Conservation (phyloP, 2,329 filamentous ascomycete genomes). For the Colletotrichum sp. region DNA sequence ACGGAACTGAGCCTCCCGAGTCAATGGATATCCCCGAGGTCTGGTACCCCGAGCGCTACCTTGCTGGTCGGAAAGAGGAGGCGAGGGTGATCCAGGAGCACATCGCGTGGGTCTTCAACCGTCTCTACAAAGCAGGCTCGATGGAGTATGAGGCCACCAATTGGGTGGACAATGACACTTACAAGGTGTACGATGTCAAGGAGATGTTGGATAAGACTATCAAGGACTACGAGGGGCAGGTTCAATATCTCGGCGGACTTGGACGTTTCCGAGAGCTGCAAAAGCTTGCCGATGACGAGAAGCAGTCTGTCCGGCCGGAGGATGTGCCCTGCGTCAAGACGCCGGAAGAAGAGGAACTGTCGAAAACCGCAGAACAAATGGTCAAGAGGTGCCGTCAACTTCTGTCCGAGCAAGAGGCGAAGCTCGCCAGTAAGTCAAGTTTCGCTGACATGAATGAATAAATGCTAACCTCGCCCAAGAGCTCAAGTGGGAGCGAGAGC, state of each 20-base stretch:
- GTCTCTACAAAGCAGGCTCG: constrained; percentile 21
- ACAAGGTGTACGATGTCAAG: constrained; percentile 30
- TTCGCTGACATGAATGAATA: too few relatives aligned
- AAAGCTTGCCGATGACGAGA: constrained; percentile 40
- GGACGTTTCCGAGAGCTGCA: constrained; percentile 41
- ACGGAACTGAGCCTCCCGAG: constrained; percentile 43
- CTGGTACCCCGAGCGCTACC: constrained; percentile 61
- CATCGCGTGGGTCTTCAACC: constrained; percentile 25
- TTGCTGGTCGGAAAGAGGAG: constrained; percentile 47
- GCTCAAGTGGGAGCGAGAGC: constrained; percentile 33
- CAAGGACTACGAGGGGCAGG: constrained; percentile 21
- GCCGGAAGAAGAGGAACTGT: constrained; percentile 33
- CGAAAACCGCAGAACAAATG: constrained; percentile 35
- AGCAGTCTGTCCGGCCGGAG: constrained; percentile 42
- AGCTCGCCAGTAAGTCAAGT: constrained; percentile 37
- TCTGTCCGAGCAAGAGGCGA: constrained; percentile 37
- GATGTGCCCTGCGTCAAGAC: constrained; percentile 40
- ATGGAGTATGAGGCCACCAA: constrained; percentile 25
- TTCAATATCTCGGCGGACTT: constrained; percentile 38
- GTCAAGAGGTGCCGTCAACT: constrained; percentile 35
- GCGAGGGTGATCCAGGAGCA: constrained; percentile 48
- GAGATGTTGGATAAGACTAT: constrained; percentile 33
- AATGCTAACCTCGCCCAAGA: constrained; percentile 30
- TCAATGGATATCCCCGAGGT: constrained; percentile 55
- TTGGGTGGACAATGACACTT: constrained; percentile 19